A percentile compares a stretch with the other conserved stretches of the same genome.
phyloP scores from a whole-genome alignment of 2,329 filamentous ascomycete genomes.

The Colletotrichum viniferum region DNA sequence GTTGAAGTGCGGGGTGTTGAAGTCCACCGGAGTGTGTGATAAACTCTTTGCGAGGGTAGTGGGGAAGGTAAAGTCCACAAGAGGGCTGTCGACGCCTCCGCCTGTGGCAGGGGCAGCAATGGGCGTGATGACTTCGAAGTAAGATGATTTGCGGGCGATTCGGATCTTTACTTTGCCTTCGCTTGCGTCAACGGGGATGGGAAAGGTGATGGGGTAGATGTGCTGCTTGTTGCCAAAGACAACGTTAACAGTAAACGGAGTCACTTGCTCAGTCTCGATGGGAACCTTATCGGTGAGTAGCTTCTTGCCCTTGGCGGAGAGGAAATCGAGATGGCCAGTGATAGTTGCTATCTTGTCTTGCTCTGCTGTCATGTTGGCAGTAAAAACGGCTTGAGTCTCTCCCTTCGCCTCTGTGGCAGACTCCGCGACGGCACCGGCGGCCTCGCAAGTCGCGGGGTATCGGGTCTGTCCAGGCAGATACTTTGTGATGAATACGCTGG shows the following conservation, averaged over 20 bases:
- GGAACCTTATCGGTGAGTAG: slow-evolving; percentile 41
- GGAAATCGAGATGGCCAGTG: slow-evolving; percentile 44
- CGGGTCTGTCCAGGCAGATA: slow-evolving; percentile 37
- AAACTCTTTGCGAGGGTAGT: slow-evolving; percentile 27
- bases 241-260: slow-evolving; percentile 45
- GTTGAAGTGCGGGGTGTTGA: slow-evolving; percentile 46
- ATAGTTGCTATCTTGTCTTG: slow-evolving; percentile 36
- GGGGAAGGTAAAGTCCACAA: slow-evolving; percentile 43
- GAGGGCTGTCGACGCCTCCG: background rate
- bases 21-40: slow-evolving; percentile 33
- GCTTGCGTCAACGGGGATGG: slow-evolving; percentile 40
- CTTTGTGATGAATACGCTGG: slow-evolving; percentile 40
- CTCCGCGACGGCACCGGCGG: slow-evolving; percentile 25
- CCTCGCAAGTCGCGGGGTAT: slow-evolving; percentile 29
- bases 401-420: slow-evolving; percentile 19
- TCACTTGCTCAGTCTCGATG: slow-evolving; percentile 40
- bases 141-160: slow-evolving; percentile 47
- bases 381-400: slow-evolving; percentile 28
- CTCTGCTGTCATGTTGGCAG: slow-evolving; percentile 24
- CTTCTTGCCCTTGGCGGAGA: slow-evolving; percentile 34
- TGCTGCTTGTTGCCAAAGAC: slow-evolving; percentile 37
- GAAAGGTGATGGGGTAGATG: slow-evolving; percentile 41
- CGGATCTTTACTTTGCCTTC: slow-evolving; percentile 38
- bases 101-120: slow-evolving; percentile 29
- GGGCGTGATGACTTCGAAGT: slow-evolving; percentile 47